A percentile compares a stretch with the other conserved stretches of the same genome.
These are phyloP conservation scores for Spiromastix sp. DNA, from an alignment of 2,329 filamentous ascomycete species.

Conservation along the genomic window DNA sequence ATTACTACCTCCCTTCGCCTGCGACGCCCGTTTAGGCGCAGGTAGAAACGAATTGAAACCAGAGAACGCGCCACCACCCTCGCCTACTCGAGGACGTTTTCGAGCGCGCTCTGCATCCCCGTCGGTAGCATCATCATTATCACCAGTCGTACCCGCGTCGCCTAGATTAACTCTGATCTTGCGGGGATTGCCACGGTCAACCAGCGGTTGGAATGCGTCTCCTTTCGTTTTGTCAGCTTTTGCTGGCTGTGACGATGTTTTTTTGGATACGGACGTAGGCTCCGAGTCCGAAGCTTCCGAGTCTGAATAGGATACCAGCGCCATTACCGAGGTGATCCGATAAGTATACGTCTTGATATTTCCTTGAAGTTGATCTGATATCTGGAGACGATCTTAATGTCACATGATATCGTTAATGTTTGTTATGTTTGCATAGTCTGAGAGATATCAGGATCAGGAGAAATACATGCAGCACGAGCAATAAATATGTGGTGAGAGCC, in stretches of 20 bases:
- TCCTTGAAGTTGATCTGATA: too few relatives aligned
- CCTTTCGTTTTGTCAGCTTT: constrained; percentile 21
- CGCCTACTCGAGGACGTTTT: constrained; percentile 58
- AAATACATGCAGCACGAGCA: too few relatives aligned
- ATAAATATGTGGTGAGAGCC: too few relatives aligned
- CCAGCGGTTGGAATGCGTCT: constrained; percentile 64
- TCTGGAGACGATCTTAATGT: too few relatives aligned
- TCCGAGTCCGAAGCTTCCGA: constrained; percentile 61
- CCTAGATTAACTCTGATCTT: constrained; percentile 78
- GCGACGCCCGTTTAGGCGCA: constrained; percentile 55
- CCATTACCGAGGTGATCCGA: constrained; percentile 43
- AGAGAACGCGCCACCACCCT: constrained; percentile 57
- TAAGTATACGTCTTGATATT: background rate
- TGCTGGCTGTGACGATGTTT: constrained; percentile 10
- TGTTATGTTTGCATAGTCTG: too few relatives aligned
- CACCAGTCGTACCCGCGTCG: constrained; percentile 30
- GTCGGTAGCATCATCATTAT: constrained; percentile 31
- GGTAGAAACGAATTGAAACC: constrained; percentile 82
- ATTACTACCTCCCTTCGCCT: constrained; percentile 16
- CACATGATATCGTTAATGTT: too few relatives aligned
- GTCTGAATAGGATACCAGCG: constrained; percentile 73
- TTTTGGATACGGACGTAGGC: constrained; percentile 6
- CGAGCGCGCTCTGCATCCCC: constrained; percentile 51
- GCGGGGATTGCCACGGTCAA: constrained; percentile 69
- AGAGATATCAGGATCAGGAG: too few relatives aligned